Base-by-base conservation (phyloP, 2,329 filamentous ascomycete genomes). In the Cryphonectria naterciae region DNA sequence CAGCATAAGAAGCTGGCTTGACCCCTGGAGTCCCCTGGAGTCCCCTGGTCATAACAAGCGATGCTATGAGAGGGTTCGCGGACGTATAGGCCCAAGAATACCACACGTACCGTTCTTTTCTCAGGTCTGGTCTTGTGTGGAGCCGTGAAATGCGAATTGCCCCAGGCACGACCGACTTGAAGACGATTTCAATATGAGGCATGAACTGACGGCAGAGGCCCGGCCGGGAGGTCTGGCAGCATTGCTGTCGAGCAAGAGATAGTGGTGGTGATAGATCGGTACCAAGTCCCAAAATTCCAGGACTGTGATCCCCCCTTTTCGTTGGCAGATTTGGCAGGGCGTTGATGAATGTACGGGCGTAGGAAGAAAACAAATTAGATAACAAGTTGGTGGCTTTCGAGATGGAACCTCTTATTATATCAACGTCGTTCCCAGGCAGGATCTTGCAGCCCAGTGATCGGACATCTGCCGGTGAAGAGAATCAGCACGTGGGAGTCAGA, bases 401-500 rank as follows among this genome's bases (percentile, higher is more conserved):
- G 28, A 56, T 28, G n/a, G 25, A 15, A 39, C 8, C 46, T 35
- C 22, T 49, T n/a, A n/a, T n/a, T 61, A 61, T 58, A 58, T 35
- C 54, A 35, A 35, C 15, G 54, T 35, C 54, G 54, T 4, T 39
- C 28, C 6, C 60, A 43, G 22, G 60, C 22, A 63, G 15, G 56
- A 39, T 15, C 61, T 43, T 43, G 39, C n/a, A 25, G 13, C 41
- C 65, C 65, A 62, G 56, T 43, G 43, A 67, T 63, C 60, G 49
- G 25, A 46, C 56, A 65, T 63, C 67, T 72, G 64, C 67, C 37
- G 58, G 37, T 43, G 64, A 37, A 32, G 28, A 32, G 28, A 68
- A 70, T 70, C 68, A 72, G 68, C 49, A 72, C 66, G 22, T 49
- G 37, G 58, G 56, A 60, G 46, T 37, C 37, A 56, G 39, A 54